phyloP scores from a whole-genome alignment of 192 early-diverging fungal genomes.

The Umbelopsis ramanniana region DNA sequence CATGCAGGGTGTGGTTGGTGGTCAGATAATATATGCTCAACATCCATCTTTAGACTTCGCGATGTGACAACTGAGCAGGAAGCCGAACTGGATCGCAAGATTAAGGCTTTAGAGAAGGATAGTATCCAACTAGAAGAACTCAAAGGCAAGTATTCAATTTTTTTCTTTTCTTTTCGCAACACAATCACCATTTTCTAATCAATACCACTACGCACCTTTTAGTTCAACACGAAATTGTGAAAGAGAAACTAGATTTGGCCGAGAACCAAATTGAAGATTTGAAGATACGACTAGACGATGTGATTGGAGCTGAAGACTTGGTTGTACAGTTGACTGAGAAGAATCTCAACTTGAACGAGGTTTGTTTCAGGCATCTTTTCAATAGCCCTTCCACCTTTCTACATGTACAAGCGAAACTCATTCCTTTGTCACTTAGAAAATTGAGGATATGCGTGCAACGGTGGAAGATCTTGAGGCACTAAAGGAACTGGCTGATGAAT shows the following conservation, averaged over 20 bases:
- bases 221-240: conserved; percentile 57
- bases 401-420: background rate
- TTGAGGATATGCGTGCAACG: conserved; percentile 76
- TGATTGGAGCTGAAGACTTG: conserved; percentile 81
- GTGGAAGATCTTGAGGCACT: conserved; percentile 91
- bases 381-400: background rate
- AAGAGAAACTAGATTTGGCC: conserved; percentile 60
- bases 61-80: conserved; percentile 80
- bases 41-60: conserved; percentile 58
- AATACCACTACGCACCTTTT: background rate
- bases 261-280: conserved; percentile 83
- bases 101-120: conserved; percentile 78
- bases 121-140: conserved; percentile 58
- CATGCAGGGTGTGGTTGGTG: background rate
- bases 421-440: conserved; percentile 43
- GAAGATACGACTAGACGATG: conserved; percentile 81
- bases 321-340: conserved; percentile 82
- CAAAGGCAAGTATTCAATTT: conserved; percentile 43
- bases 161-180: background rate
- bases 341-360: conserved; percentile 77
- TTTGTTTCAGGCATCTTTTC: conserved; percentile 26
- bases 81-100: conserved; percentile 58
- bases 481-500: conserved; percentile 88
- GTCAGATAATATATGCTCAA: background rate
- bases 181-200: background rate